Evolutionary conservation across 2,329 filamentous ascomycete genomes (phyloP).

Genomic region (Calonectria pteridis): DNA sequence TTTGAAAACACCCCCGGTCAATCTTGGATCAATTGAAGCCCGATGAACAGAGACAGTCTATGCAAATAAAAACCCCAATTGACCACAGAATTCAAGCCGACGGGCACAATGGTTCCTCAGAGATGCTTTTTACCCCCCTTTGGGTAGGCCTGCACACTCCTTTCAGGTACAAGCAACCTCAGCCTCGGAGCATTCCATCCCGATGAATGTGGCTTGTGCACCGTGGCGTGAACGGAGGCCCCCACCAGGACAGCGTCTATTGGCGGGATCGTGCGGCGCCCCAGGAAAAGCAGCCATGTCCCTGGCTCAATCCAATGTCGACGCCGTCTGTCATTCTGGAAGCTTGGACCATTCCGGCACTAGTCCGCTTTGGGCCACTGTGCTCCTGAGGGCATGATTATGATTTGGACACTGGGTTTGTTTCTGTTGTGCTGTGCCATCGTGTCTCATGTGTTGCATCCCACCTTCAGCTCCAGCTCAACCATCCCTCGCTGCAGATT

Average conservation of each 20-base stretch:
- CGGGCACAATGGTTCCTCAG: neutral
- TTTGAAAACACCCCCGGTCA: neutral
- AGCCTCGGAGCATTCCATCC: conserved; percentile 15
- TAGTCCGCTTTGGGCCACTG: conserved; percentile 4
- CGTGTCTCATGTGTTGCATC: conserved; percentile 12
- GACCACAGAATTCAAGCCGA: neutral
- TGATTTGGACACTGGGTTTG: conserved; percentile 8
- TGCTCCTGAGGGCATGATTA: conserved; percentile 14
- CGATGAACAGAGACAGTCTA: neutral
- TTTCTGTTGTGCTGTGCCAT: neutral
- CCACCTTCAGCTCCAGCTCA: conserved; percentile 3
- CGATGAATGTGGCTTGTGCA: conserved; percentile 21
- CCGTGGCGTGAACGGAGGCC: neutral
- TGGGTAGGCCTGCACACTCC: neutral
- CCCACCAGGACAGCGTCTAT: neutral
- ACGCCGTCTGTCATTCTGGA: conserved; percentile 12
- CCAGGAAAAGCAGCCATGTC: conserved; percentile 13
- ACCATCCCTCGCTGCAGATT: neutral
- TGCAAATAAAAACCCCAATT: neutral
- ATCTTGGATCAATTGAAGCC: neutral
- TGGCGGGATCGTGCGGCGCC: conserved; percentile 13
- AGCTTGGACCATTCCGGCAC: conserved; percentile 14
- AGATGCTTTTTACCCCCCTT: neutral
- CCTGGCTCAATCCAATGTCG: conserved; percentile 9
- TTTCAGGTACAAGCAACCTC: conserved; percentile 14